Evolutionary conservation across 306 rosid genomes (phyloP), one percentile per base, ranked within the genome.

Genomic region (Gynostemma pentaphyllum): DNA sequence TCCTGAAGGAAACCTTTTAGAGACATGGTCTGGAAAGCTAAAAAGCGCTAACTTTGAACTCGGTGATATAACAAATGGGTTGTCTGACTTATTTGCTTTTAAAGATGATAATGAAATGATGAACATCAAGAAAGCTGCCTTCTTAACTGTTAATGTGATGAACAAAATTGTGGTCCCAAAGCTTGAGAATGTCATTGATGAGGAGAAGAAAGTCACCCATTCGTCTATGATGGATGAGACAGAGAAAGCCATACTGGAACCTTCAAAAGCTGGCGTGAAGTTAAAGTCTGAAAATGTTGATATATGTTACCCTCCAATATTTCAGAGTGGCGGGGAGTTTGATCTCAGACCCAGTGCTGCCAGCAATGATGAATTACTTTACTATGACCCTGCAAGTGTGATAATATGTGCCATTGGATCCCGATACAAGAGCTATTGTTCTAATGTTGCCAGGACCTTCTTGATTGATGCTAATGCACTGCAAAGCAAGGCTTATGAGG

Each of bases 341-440:
- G 98, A 91, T 80, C 96, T 91, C 70, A 82, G 79, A 57, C 98
- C 98, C 16, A 86, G 96, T 75, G 98, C 98, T 75, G 89, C 88
- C 66, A 91, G 96, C 78, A 85, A 83, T n/a, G 98, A 87, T 40
- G 96, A 88, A 37, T 68, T 71, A 57, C 92, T 91, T 53, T 72
- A 91, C 71, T 91, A 87, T 65, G 96, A 91, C 42, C 77, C 89
- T 66, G 86, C 89, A 7, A 87, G 95, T 65, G 96, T 86, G 64
- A 91, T 91, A 53, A 80, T 91, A 67, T 91, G 98, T 76, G 96
- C 95, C 5, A 73, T 91, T 39, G 98, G 98, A 40, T 87, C 95
- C 21, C 89, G 96, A 23, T 91, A 91, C 57, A 86, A 91, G 78
- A 88, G 95, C 61, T 91, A 91, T 70, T 91, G 98, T 80, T 91